Base-by-base conservation (phyloP, 2,329 filamentous ascomycete species). In the Epichloe baconii region DNA sequence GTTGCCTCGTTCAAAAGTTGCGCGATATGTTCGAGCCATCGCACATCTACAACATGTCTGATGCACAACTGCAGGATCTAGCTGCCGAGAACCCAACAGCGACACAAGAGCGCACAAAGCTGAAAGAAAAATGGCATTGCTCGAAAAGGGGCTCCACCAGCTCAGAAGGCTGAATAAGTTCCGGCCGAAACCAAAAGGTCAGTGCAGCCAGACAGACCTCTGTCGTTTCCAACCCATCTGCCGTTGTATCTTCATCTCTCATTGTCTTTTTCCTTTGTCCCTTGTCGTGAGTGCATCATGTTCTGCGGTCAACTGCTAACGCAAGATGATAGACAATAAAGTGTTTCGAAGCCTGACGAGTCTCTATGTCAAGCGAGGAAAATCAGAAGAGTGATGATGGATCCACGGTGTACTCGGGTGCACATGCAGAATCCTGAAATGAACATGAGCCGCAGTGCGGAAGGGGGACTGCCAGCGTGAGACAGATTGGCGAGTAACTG, bases 1-100 rank as follows among this genome's bases (percentile, higher is more conserved):
- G 48, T 2, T 41, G 47, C 11, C 48, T 62, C 1, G 38, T 63
- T 0, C 17, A 49, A 2, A 50, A 55, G 12, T 50, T 63, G 15
- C 47, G 44, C 3, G 43, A 48, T 2, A 47, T 63, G 1, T 47
- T 64, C 3, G 51, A 55, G 14, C 57, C 61, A 0, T 40, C 53
- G 2, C 49, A 50, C 4, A 54, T 62, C 2, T 52, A 55, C 2
- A 47, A 43, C 15, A 60, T 62, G 57, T 23, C 40, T 2, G 49
- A 55, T 6, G 45, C 48, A 0, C 52, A 58, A 4, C n/a, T 62
- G 26, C 40, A 52, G 4, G 17, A 51, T 8, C 54, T 62, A 4
- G 59, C 59, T 0, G 55, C 52, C 5, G 61, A 63, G 35, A 59
- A 53, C 4, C 53, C 56, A 5, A 43, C 44, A 5, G 54, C 19